phyloP scores from a whole-genome alignment of 1,139 yeast species.

The Blastobotrys elegans region DNA sequence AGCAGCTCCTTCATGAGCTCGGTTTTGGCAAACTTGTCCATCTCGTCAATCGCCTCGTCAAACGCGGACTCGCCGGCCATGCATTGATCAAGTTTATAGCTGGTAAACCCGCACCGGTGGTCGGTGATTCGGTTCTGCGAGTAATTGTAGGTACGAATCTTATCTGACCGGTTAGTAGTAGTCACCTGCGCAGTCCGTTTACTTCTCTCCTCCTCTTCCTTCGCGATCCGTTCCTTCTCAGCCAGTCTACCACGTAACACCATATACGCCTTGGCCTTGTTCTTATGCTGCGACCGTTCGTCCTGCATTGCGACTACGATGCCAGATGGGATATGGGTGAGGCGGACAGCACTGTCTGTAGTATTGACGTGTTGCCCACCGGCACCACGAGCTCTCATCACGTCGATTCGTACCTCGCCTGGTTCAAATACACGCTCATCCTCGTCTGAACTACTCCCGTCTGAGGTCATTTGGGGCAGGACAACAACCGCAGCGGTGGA shows the following conservation, averaged over 20 bases:
- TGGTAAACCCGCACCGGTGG: constrained; percentile 77
- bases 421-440: constrained; percentile 76
- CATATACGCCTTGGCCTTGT: constrained; percentile 90
- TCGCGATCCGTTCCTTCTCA: constrained; percentile 65
- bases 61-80: constrained; percentile 59
- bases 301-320: constrained; percentile 88
- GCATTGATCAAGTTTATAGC: constrained; percentile 77
- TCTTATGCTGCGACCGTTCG: constrained; percentile 90
- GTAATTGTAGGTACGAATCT: constrained; percentile 86
- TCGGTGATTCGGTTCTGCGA: constrained; percentile 93
- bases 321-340: constrained; percentile 91
- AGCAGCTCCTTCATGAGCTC: constrained; percentile 38
- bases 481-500: constrained; percentile 96
- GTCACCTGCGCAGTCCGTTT: constrained; percentile 80
- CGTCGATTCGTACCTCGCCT: constrained; percentile 86
- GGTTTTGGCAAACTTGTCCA: constrained; percentile 45
- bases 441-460: constrained; percentile 45
- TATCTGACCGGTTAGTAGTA: constrained; percentile 86
- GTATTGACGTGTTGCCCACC: constrained; percentile 99
- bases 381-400: constrained; percentile 95
- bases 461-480: constrained; percentile 72
- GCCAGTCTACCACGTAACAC: constrained; percentile 80
- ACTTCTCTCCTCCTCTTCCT: constrained; percentile 58
- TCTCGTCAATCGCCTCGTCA: constrained; percentile 56
- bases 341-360: constrained; percentile 92